Percentiles rank a stretch among this genome's conserved stretches.
These are phyloP conservation scores for Abrus precatorius DNA, from an alignment of 306 rosid species.

Conservation along the genomic window DNA sequence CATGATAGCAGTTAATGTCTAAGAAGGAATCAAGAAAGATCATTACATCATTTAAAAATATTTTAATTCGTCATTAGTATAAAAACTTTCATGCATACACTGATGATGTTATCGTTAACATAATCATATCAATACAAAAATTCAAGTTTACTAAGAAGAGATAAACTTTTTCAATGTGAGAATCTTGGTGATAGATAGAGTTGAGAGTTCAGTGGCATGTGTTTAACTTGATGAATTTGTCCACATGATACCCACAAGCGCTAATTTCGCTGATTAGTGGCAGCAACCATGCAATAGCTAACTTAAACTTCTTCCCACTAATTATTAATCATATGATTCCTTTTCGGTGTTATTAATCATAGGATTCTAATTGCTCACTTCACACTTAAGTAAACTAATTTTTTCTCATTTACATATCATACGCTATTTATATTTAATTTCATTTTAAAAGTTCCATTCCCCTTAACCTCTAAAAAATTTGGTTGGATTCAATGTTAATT, in stretches of 20 bases:
- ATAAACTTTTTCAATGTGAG: background rate
- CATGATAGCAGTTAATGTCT: background rate
- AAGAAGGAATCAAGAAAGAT: background rate
- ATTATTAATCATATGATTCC: constrained; percentile 12
- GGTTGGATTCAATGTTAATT: background rate
- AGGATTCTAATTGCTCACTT: constrained; percentile 21
- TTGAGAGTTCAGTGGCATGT: constrained; percentile 12
- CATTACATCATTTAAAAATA: background rate
- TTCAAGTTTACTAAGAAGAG: background rate
- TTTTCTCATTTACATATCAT: constrained; percentile 11
- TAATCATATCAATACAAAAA: background rate
- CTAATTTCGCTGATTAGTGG: constrained; percentile 54
- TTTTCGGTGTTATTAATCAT: constrained; percentile 35
- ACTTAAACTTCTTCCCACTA: background rate
- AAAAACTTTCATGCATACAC: background rate
- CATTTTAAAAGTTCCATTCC: background rate
- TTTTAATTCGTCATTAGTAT: background rate
- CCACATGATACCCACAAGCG: constrained; percentile 21
- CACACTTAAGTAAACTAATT: background rate
- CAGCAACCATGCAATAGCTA: constrained; percentile 43
- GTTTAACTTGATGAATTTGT: constrained; percentile 18
- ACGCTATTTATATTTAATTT: background rate
- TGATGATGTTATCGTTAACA: background rate
- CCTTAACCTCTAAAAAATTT: background rate
- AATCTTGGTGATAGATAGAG: background rate